Evolutionary conservation across 371 early-diverging fungal genomes (phyloP).

Genomic region (Mycotypha africana): DNA sequence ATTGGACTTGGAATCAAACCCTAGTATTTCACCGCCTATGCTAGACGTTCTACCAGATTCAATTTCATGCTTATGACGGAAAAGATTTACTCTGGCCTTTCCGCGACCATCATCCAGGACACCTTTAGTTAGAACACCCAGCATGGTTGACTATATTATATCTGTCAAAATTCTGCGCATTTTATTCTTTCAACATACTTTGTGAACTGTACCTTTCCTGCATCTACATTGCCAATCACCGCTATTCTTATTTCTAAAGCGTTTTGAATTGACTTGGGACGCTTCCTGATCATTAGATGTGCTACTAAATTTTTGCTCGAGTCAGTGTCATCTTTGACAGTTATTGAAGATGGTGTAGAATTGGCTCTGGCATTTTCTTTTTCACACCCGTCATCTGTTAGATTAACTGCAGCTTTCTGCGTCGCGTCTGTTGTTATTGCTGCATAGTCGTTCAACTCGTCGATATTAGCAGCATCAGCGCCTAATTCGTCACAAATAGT

Average conservation of each 20-base stretch:
- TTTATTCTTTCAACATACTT: neutral
- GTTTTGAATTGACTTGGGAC: slow-evolving; percentile 66
- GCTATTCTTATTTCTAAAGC: slow-evolving; percentile 84
- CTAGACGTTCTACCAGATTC: slow-evolving; percentile 88
- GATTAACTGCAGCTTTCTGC: no score
- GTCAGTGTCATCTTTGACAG: neutral
- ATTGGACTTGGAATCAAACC: slow-evolving; percentile 68
- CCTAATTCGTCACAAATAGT: slow-evolving; percentile 38
- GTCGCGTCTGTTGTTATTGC: neutral
- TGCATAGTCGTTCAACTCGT: slow-evolving; percentile 31
- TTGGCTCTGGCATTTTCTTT: no score
- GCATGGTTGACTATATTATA: slow-evolving; percentile 65
- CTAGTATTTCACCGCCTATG: slow-evolving; percentile 88
- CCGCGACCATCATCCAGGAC: slow-evolving; percentile 92
- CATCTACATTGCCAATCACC: slow-evolving; percentile 87
- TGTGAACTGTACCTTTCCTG: slow-evolving; percentile 48
- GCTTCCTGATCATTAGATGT: slow-evolving; percentile 66
- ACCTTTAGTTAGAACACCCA: slow-evolving; percentile 89
- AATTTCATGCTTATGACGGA: slow-evolving; percentile 92
- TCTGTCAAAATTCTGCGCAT: no score
- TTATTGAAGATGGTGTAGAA: no score
- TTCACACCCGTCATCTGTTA: no score
- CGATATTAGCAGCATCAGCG: slow-evolving; percentile 65
- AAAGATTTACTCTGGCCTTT: slow-evolving; percentile 83
- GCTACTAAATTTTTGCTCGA: slow-evolving; percentile 25